Conservation (phyloP, 2,329 filamentous ascomycete genomes). For the Grosmannia penicillata region DNA sequence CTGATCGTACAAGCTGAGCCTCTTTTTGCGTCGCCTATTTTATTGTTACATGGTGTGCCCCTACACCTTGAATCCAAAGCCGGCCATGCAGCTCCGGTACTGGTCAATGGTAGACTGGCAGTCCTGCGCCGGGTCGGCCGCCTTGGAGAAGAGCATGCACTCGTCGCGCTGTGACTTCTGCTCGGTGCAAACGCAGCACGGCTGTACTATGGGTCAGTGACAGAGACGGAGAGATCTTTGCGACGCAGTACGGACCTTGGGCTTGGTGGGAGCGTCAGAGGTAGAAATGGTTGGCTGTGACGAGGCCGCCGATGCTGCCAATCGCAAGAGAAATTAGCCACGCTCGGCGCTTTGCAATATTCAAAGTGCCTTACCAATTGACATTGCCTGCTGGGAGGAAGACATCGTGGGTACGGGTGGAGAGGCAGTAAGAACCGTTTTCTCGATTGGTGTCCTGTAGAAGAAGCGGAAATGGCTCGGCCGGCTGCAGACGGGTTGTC, state of each 20-base stretch:
- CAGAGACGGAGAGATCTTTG: not conserved
- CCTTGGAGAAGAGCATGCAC: conserved; percentile 94
- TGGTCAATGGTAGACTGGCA: conserved; percentile 71
- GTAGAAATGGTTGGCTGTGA: conserved; percentile 13
- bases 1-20: not conserved
- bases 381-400: conserved; percentile 12
- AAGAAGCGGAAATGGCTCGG: no score
- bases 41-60: not conserved
- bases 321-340: not conserved
- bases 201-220: conserved; percentile 32
- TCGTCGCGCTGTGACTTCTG: conserved; percentile 89
- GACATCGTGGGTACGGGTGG: conserved; percentile 13
- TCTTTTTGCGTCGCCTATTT: not conserved
- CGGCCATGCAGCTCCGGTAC: conserved; percentile 85
- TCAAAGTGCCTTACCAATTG: conserved; percentile 18
- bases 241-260: conserved; percentile 21
- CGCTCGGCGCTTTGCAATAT: not conserved
- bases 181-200: conserved; percentile 94
- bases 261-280: conserved; percentile 21
- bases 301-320: not conserved
- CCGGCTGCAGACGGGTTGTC: no score
- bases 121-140: conserved; percentile 67
- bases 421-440: not conserved
- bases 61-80: conserved; percentile 70
- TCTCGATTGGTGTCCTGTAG: no score